phyloP scores from a whole-genome alignment of 768 basidiomycete genomes.

The Agrocybe chaxingu region DNA sequence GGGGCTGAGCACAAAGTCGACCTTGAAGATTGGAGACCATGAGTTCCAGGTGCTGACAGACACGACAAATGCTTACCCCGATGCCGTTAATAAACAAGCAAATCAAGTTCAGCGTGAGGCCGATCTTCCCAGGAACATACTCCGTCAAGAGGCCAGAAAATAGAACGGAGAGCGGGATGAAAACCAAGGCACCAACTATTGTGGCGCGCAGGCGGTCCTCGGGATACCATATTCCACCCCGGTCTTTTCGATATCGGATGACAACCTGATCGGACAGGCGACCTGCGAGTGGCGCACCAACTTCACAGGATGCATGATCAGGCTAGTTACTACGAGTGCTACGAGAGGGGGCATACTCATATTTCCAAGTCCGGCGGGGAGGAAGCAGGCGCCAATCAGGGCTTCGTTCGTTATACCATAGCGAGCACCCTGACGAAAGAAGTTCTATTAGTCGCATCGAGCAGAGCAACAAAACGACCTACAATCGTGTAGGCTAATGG shows the following conservation, averaged over 20 bases:
- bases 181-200: slow-evolving; percentile 39
- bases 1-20: slow-evolving; percentile 55
- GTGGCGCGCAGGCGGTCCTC: slow-evolving; percentile 65
- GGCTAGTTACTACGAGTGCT: not conserved
- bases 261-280: slow-evolving; percentile 54
- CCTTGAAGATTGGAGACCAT: slow-evolving; percentile 27
- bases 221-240: slow-evolving; percentile 59
- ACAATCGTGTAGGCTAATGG: slow-evolving; percentile 71
- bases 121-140: slow-evolving; percentile 46
- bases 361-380: slow-evolving; percentile 59
- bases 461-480: slow-evolving; percentile 16
- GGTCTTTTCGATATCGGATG: slow-evolving; percentile 40
- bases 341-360: slow-evolving; percentile 38
- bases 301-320: slow-evolving; percentile 25
- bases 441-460: not conserved
- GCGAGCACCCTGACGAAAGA: slow-evolving; percentile 41
- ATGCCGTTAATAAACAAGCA: slow-evolving; percentile 64
- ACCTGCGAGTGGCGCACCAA: slow-evolving; percentile 60
- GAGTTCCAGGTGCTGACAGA: not conserved
- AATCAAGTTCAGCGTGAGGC: slow-evolving; percentile 47
- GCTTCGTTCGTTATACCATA: slow-evolving; percentile 58
- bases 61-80: slow-evolving; percentile 42
- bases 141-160: slow-evolving; percentile 45
- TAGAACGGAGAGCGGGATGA: slow-evolving; percentile 53
- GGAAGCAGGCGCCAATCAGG: slow-evolving; percentile 56